phyloP scores from a whole-genome alignment of 148 eudicot species.

The Camellia sinensis region DNA sequence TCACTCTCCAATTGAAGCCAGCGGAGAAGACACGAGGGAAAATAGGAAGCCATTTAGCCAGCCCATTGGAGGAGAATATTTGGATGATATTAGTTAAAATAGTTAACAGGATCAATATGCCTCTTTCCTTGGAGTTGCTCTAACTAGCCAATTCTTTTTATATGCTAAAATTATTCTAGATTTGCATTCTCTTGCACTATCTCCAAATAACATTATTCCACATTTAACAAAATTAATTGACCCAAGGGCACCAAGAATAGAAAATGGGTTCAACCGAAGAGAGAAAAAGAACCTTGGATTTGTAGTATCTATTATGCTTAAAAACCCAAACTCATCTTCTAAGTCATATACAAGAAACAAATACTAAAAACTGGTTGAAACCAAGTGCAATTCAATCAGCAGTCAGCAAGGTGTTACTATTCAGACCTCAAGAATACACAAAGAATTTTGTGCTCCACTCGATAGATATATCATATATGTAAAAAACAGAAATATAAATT shows the following conservation, averaged over 20 bases:
- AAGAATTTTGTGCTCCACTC: neutral
- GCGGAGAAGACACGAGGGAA: too few relatives aligned
- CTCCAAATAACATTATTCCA: neutral
- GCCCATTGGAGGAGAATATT: too few relatives aligned
- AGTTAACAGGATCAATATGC: too few relatives aligned
- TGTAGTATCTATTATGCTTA: neutral
- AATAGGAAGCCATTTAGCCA: too few relatives aligned
- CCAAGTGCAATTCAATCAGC: neutral
- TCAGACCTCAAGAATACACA: neutral
- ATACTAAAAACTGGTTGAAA: neutral
- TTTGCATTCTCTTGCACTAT: neutral
- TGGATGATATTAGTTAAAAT: too few relatives aligned
- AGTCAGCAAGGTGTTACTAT: neutral
- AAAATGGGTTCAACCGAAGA: neutral
- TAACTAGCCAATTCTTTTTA: too few relatives aligned
- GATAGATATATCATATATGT: neutral
- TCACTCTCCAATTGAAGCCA: too few relatives aligned
- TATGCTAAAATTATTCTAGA: neutral
- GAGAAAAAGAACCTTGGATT: too few relatives aligned
- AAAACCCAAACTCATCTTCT: neutral
- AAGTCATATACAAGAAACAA: neutral
- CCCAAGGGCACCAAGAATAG: neutral
- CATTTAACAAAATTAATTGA: neutral
- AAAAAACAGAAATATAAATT: neutral
- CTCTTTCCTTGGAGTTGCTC: too few relatives aligned